These are phyloP conservation scores for Diaporthe sp. DNA, from an alignment of 2,329 filamentous ascomycete species.

Conservation along the genomic window DNA sequence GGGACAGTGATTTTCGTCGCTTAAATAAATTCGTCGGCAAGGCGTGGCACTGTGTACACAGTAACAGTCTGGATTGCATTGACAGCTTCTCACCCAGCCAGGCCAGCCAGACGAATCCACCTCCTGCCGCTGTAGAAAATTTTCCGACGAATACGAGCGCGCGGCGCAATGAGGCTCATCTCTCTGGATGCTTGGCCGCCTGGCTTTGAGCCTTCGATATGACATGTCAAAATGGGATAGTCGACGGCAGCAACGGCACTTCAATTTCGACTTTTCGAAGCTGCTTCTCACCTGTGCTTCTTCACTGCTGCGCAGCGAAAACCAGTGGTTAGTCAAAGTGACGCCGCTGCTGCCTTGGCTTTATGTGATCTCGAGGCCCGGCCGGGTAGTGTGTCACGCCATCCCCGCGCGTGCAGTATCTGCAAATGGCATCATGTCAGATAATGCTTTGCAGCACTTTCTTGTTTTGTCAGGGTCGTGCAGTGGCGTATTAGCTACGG, in stretches of 20 bases:
- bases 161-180: conserved; percentile 27
- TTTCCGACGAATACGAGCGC: conserved; percentile 30
- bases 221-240: background rate
- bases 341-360: background rate
- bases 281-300: background rate
- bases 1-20: conserved; percentile 33
- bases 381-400: background rate
- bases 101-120: conserved; percentile 27
- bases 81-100: conserved; percentile 24
- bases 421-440: background rate
- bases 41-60: conserved; percentile 14
- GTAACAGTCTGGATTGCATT: conserved; percentile 6
- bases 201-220: background rate
- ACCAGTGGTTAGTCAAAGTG: background rate
- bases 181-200: conserved; percentile 4
- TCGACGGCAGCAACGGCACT: conserved; percentile 21
- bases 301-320: background rate
- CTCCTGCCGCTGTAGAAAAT: conserved; percentile 13
- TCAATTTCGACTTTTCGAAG: background rate
- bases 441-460: background rate
- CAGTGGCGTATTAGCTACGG: background rate
- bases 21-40: background rate
- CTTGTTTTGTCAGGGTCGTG: background rate
- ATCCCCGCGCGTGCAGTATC: background rate
- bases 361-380: background rate